Evolutionary conservation across 2,329 filamentous ascomycete species (phyloP), one percentile per base, ranked within the genome.

Genomic region (Cercospora brassicicola): DNA sequence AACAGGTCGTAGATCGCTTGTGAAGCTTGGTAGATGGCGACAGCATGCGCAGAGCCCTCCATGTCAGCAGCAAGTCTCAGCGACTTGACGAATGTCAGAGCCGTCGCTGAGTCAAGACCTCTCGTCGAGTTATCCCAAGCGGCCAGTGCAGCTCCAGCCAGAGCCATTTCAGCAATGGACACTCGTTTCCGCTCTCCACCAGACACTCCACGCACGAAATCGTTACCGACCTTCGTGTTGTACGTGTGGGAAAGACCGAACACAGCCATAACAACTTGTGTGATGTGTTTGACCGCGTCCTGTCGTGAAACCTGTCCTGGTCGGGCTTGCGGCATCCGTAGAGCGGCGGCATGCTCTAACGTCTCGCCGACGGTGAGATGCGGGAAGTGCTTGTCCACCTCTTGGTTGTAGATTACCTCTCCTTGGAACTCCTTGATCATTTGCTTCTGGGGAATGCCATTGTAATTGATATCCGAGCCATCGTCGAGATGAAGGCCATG

Each of bases 1-100:
- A 94, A 94, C 15, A 88, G 80, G 65, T 89, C 85, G 73, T 89
- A 89, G 13, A 88, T 81, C 9, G 78, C 78, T 68, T 84, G 80
- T 53, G 76, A 78, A 8, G 82, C 82, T 70, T 84, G 82, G 72
- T 89, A 89, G 59, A 89, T 86, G 0, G 87, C 85, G 26, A 89
- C 84, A n/a, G 83, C 83, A 67, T 84, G 83, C 5, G 84, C 81
- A 9, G 79, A 82, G 15, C 83, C 83, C 15, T 78, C 78, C 42
- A 88, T 74, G 56, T 87, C 82, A 2, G 86, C 80, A 0, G 81
- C 81, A 3, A 84, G 74, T 51, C 85, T 79, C 11, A 89, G 74
- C 0, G 85, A 81, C 69, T 84, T 82, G 33, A 84, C 82, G 68
- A 89, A 89, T 61, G 88, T 85, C 53, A 89, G 77, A 7, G 88